phyloP scores from a whole-genome alignment of 768 basidiomycete species.

The Amanita jacksonii region DNA sequence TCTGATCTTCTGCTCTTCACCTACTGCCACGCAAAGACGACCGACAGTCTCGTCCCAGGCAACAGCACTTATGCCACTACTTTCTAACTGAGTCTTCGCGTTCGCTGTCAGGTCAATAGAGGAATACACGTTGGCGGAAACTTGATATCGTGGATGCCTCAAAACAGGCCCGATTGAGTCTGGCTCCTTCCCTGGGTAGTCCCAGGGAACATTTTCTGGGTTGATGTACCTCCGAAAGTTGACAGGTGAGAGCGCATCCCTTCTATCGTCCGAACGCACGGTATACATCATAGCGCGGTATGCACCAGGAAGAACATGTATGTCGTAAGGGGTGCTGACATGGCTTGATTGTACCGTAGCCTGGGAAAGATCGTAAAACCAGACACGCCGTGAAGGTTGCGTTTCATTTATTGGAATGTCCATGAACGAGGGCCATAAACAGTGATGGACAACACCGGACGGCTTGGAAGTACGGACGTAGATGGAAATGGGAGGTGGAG shows the following conservation, averaged over 20 bases:
- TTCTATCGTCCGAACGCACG: constrained; percentile 21
- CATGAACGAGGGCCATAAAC: constrained; percentile 21
- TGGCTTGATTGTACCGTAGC: constrained; percentile 6
- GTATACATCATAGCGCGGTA: constrained; percentile 34
- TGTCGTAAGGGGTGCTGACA: constrained; percentile 8
- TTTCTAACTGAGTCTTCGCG: constrained; percentile 5
- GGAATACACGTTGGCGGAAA: constrained; percentile 4
- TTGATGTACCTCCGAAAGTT: constrained; percentile 31
- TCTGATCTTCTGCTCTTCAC: constrained; percentile 28
- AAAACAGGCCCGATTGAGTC: constrained; percentile 9
- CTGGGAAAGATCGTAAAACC: constrained; percentile 17
- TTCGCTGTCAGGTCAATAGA: constrained; percentile 8
- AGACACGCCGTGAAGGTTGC: constrained; percentile 7
- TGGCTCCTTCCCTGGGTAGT: constrained; percentile 5
- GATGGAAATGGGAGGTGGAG: constrained; percentile 31
- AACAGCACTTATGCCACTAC: constrained; percentile 34
- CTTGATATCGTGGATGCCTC: background rate
- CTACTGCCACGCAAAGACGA: constrained; percentile 42
- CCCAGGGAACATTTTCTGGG: constrained; percentile 17
- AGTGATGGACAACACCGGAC: constrained; percentile 23
- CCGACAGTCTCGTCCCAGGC: constrained; percentile 62
- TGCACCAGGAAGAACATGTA: constrained; percentile 32
- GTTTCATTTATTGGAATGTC: constrained; percentile 9
- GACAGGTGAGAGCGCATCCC: constrained; percentile 23
- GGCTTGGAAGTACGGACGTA: constrained; percentile 23